Conservation (phyloP, 2,329 filamentous ascomycete genomes). For the Phialocephala subalpina region DNA sequence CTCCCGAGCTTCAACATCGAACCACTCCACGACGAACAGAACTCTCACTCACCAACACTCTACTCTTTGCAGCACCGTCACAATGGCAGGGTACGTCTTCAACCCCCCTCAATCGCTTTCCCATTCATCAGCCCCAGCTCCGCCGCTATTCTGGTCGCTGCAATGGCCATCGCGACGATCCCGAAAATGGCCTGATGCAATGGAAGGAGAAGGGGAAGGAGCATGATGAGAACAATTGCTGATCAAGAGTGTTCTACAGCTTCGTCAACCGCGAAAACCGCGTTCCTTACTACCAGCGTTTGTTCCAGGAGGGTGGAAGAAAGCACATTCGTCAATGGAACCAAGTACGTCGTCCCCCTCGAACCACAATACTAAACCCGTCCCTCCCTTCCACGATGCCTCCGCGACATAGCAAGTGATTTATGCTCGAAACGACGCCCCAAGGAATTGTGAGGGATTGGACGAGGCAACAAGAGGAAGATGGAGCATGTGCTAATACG, state of each 20-base stretch:
- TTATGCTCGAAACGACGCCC: neutral
- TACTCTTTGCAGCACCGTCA: slow-evolving; percentile 19
- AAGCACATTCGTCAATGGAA: slow-evolving; percentile 75
- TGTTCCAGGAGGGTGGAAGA: slow-evolving; percentile 78
- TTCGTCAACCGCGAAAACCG: slow-evolving; percentile 78
- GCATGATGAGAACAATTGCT: slow-evolving; percentile 26
- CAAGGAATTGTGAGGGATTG: neutral
- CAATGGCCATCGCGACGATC: neutral
- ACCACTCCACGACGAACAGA: slow-evolving; percentile 25
- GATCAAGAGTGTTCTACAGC: slow-evolving; percentile 38
- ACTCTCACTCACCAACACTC: slow-evolving; percentile 14
- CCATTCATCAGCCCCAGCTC: neutral
- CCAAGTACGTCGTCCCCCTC: slow-evolving; percentile 66
- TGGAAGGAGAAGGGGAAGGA: neutral
- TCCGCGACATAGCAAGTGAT: too few relatives aligned
- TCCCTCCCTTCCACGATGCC: too few relatives aligned
- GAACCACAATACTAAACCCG: too few relatives aligned
- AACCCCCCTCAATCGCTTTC: slow-evolving; percentile 6
- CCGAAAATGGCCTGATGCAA: slow-evolving; percentile 23
- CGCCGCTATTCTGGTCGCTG: neutral
- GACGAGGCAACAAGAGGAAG: neutral
- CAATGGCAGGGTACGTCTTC: slow-evolving; percentile 41
- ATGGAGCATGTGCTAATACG: neutral
- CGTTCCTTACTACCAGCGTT: slow-evolving; percentile 77
- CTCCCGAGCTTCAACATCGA: slow-evolving; percentile 36